Percentiles rank a stretch among this genome's conserved stretches.
phyloP scores from a whole-genome alignment of 805 yeast species.

The Aciculoconidium aculeatum region DNA sequence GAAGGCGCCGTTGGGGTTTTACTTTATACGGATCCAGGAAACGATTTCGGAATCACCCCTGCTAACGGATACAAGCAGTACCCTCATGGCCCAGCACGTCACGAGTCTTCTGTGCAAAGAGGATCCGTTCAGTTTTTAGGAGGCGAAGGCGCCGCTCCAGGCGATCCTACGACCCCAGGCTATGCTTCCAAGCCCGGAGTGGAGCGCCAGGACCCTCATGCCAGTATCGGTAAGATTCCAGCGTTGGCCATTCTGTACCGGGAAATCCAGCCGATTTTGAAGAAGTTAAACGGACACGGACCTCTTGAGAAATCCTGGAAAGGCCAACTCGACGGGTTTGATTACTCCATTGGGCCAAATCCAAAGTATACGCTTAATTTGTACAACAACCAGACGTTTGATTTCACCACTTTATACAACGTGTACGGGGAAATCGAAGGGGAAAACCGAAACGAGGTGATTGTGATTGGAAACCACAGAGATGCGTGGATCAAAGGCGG shows the following conservation, averaged over 20 bases:
- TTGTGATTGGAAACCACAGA: slow-evolving; percentile 40
- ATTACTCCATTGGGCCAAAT: slow-evolving; percentile 37
- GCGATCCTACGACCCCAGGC: slow-evolving; percentile 78
- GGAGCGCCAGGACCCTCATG: slow-evolving; percentile 30
- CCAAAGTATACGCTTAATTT: slow-evolving; percentile 31
- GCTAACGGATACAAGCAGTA: slow-evolving; percentile 51
- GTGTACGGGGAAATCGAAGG: slow-evolving; percentile 42
- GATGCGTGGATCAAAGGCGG: slow-evolving; percentile 47
- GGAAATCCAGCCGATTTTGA: slow-evolving; percentile 39
- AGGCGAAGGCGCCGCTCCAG: slow-evolving; percentile 49
- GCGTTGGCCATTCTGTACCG: slow-evolving; percentile 40
- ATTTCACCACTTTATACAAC: slow-evolving; percentile 37
- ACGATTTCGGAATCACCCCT: slow-evolving; percentile 52
- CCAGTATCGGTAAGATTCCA: slow-evolving; percentile 33
- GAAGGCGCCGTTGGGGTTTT: slow-evolving; percentile 60
- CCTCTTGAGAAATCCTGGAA: slow-evolving; percentile 24
- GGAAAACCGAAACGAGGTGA: slow-evolving; percentile 31
- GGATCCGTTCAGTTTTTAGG: slow-evolving; percentile 55
- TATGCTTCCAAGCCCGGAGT: slow-evolving; percentile 48
- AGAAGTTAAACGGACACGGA: slow-evolving; percentile 33
- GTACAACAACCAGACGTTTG: slow-evolving; percentile 35
- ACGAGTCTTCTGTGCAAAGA: slow-evolving; percentile 54
- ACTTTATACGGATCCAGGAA: slow-evolving; percentile 52
- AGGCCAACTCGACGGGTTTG: slow-evolving; percentile 36
- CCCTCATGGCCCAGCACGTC: slow-evolving; percentile 65